A percentile compares a stretch with the other conserved stretches of the same genome.
phyloP scores from a whole-genome alignment of 441 rosid species.

The Raphanus hybrid region DNA sequence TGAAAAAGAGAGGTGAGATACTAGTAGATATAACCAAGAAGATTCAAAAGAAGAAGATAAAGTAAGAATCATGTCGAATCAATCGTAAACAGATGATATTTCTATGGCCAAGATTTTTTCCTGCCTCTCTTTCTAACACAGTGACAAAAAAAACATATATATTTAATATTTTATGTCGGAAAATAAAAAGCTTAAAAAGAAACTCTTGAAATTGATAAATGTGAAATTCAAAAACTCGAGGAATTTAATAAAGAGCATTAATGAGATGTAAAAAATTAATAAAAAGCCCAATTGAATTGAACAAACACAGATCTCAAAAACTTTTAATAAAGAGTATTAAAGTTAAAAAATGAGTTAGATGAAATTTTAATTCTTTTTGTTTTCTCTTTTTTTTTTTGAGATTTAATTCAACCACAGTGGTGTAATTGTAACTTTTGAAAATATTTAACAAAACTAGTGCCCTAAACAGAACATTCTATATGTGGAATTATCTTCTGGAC shows the following conservation, averaged over 20 bases:
- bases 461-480: slow-evolving; percentile 11
- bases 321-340: slow-evolving; percentile 7
- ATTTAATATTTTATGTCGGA: slow-evolving; percentile 36
- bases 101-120: slow-evolving; percentile 66
- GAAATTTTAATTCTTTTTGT: neutral
- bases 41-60: slow-evolving; percentile 24
- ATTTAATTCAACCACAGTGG: neutral
- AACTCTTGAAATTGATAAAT: neutral
- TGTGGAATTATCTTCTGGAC: slow-evolving; percentile 1
- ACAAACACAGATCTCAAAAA: slow-evolving; percentile 44
- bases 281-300: slow-evolving; percentile 1
- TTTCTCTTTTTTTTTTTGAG: neutral
- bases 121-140: slow-evolving; percentile 1
- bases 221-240: slow-evolving; percentile 17
- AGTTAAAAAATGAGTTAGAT: neutral
- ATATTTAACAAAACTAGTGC: too few species aligned
- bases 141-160: slow-evolving; percentile 44
- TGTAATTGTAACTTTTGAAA: neutral
- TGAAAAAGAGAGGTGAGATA: slow-evolving; percentile 29
- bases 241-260: slow-evolving; percentile 13
- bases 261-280: neutral
- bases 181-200: neutral
- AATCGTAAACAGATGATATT: slow-evolving; percentile 51
- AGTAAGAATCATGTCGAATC: slow-evolving; percentile 14
- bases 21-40: slow-evolving; percentile 27